Conservation (phyloP, 768 basidiomycete genomes). For the Leccinum olivaceopallidum region DNA sequence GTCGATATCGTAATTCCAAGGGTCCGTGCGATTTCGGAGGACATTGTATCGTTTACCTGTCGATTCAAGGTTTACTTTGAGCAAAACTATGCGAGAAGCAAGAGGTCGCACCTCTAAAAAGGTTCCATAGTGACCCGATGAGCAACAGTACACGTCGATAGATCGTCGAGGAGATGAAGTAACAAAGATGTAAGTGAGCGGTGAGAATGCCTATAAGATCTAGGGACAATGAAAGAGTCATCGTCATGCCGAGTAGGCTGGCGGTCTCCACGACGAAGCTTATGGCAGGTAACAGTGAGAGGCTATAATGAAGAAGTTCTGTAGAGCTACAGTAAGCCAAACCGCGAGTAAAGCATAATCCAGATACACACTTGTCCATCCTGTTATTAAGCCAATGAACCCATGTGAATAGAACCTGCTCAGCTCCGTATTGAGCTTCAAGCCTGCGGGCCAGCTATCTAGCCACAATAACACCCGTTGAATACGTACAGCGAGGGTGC, state of each 20-base stretch:
- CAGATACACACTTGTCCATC: conserved; percentile 71
- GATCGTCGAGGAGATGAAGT: conserved; percentile 58
- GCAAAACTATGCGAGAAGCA: background rate
- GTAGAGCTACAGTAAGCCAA: conserved; percentile 6
- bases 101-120: conserved; percentile 73
- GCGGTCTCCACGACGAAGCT: conserved; percentile 37
- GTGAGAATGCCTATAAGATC: conserved; percentile 72
- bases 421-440: conserved; percentile 96
- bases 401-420: conserved; percentile 78
- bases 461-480: conserved; percentile 73
- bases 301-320: conserved; percentile 24
- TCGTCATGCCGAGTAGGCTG: conserved; percentile 54
- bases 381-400: conserved; percentile 60
- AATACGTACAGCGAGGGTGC: conserved; percentile 36
- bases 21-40: conserved; percentile 83
- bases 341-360: background rate
- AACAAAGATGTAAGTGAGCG: conserved; percentile 69
- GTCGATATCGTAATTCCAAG: conserved; percentile 90
- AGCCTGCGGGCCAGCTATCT: conserved; percentile 92
- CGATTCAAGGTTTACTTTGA: background rate
- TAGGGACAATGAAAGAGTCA: conserved; percentile 61
- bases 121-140: conserved; percentile 75
- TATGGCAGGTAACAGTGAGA: conserved; percentile 25
- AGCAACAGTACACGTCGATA: conserved; percentile 61
- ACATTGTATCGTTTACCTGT: conserved; percentile 88